Conservation (phyloP, 768 basidiomycete genomes). For the Boletus rubroflammeus region DNA sequence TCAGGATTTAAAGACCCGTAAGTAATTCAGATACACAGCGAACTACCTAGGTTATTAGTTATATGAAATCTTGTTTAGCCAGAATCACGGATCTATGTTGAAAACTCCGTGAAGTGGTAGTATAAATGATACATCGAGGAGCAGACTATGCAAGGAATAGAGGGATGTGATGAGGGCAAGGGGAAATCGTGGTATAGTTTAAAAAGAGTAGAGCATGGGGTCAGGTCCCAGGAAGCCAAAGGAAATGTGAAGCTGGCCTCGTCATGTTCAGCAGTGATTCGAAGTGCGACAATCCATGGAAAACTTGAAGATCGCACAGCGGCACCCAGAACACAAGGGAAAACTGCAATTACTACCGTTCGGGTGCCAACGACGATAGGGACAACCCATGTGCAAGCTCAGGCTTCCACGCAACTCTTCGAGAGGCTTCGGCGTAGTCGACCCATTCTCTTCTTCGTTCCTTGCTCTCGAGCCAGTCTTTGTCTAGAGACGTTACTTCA, state of each 20-base stretch:
- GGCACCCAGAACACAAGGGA: constrained; percentile 5
- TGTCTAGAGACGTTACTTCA: constrained; percentile 72
- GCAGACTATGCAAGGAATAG: constrained; percentile 30
- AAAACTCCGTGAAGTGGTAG: constrained; percentile 13
- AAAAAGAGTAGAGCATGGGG: constrained; percentile 27
- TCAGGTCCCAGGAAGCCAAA: constrained; percentile 23
- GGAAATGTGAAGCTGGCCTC: constrained; percentile 16
- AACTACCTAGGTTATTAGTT: constrained; percentile 29
- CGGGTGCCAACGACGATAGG: constrained; percentile 65
- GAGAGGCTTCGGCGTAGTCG: constrained; percentile 76
- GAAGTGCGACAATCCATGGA: constrained; percentile 8
- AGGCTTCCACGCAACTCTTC: constrained; percentile 77
- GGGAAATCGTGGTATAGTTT: constrained; percentile 29
- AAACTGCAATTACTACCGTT: constrained; percentile 35
- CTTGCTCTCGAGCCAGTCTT: constrained; percentile 76
- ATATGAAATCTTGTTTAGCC: constrained; percentile 8
- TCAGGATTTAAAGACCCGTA: constrained; percentile 1
- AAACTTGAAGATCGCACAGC: constrained; percentile 12
- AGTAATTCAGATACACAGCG: constrained; percentile 19
- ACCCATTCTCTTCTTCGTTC: constrained; percentile 87
- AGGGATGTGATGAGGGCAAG: constrained; percentile 13
- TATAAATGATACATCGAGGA: constrained; percentile 30
- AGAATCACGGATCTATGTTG: constrained; percentile 29
- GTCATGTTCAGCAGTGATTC: constrained; percentile 11
- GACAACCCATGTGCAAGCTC: constrained; percentile 76